These are phyloP conservation scores for Cercospora zeae-maydis DNA, from an alignment of 2,329 filamentous ascomycete species.

Conservation along the genomic window DNA sequence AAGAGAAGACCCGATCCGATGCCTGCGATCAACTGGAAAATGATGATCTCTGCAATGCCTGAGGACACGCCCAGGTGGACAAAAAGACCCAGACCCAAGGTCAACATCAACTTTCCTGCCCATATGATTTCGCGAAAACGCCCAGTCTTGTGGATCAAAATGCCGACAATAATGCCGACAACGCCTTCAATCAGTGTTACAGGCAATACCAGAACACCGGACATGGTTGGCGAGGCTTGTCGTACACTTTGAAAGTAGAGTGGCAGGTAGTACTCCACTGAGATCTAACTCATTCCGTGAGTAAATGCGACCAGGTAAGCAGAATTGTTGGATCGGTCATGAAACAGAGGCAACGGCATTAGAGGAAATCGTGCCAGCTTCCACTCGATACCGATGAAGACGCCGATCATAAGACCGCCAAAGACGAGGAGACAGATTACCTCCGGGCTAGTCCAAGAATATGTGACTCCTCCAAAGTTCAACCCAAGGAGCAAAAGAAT, in stretches of 20 bases:
- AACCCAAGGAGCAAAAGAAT: neutral
- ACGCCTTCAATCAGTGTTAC: neutral
- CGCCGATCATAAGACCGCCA: neutral
- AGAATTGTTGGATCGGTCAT: neutral
- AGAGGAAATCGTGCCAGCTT: neutral
- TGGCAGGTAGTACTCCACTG: neutral
- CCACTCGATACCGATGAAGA: neutral
- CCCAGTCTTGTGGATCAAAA: neutral
- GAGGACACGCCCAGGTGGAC: neutral
- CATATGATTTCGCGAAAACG: neutral
- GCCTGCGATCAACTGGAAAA: neutral
- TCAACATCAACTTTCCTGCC: neutral
- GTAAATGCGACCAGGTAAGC: neutral
- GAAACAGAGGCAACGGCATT: neutral
- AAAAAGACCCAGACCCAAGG: neutral
- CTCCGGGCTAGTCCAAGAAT: neutral
- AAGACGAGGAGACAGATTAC: neutral
- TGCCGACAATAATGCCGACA: neutral
- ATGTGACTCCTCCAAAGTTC: neutral
- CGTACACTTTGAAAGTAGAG: neutral
- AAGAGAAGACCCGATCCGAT: neutral
- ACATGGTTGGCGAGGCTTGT: neutral
- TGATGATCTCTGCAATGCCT: neutral
- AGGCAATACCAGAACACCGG: neutral
- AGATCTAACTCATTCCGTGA: neutral